Percentiles rank a stretch among this genome's conserved stretches.
These are phyloP conservation scores for Aquilaria agallochum DNA, from an alignment of 441 rosid genomes.

Conservation along the genomic window DNA sequence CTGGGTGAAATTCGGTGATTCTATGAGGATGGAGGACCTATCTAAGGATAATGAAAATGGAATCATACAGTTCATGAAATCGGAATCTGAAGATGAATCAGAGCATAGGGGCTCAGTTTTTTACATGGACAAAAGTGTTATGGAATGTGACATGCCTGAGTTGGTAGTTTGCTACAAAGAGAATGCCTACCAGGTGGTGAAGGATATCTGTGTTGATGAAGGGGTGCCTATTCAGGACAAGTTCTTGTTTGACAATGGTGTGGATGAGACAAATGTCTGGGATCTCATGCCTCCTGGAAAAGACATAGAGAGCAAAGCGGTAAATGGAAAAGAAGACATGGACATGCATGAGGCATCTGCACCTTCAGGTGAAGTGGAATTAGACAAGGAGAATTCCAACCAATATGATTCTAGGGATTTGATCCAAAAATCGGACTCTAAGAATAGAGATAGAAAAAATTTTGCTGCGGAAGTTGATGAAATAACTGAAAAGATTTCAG, in stretches of 20 bases:
- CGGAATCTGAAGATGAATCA: constrained; percentile 18
- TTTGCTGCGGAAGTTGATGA: constrained; percentile 12
- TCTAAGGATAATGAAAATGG: constrained; percentile 19
- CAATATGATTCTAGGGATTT: constrained; percentile 15
- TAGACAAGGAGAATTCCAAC: constrained; percentile 15
- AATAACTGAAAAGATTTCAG: constrained; percentile 13
- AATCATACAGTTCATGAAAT: constrained; percentile 12
- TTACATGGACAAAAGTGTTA: constrained; percentile 53
- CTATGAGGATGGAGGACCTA: constrained; percentile 18
- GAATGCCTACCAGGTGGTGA: constrained; percentile 45
- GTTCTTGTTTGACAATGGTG: constrained; percentile 41
- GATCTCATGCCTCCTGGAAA: constrained; percentile 21
- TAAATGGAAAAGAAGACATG: constrained; percentile 10
- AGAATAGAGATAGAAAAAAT: not conserved
- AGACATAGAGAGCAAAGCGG: constrained; percentile 11
- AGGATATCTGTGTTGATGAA: constrained; percentile 78
- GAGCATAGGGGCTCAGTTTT: constrained; percentile 30
- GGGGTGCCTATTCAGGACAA: constrained; percentile 55
- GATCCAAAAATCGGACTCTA: constrained; percentile 12
- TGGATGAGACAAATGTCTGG: constrained; percentile 19
- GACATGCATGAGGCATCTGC: constrained; percentile 18
- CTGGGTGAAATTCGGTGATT: constrained; percentile 23
- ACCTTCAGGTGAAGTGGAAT: constrained; percentile 25
- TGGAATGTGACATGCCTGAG: constrained; percentile 56
- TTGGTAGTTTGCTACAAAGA: constrained; percentile 62